Evolutionary conservation across 352 stramenopile species (phyloP).

Genomic region (Stramenopiles sp.): DNA sequence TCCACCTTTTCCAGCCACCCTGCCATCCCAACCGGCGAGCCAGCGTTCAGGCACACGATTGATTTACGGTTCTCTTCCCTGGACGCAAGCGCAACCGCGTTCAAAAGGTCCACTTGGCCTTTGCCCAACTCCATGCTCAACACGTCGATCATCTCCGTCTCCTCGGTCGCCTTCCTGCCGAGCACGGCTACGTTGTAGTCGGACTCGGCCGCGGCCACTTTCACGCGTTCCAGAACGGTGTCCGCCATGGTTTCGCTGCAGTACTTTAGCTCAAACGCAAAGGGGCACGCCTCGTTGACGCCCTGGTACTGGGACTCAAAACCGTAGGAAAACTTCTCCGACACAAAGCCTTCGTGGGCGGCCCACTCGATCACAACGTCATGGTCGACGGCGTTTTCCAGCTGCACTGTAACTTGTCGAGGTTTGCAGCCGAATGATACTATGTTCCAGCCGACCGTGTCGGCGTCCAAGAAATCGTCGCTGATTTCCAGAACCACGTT

Average conservation of each 20-base stretch:
- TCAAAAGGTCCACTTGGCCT: constrained; percentile 28
- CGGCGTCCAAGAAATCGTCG: constrained; percentile 2
- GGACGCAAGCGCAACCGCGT: constrained; percentile 23
- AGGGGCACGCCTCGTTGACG: neutral
- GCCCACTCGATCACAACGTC: constrained; percentile 15
- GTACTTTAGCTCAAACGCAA: neutral
- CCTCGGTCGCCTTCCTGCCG: constrained; percentile 22
- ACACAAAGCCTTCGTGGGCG: constrained; percentile 26
- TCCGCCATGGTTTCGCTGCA: neutral
- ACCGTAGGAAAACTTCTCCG: constrained; percentile 30
- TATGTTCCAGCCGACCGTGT: constrained; percentile 9
- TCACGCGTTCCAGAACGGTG: neutral
- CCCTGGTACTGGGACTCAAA: constrained; percentile 23
- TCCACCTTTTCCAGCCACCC: constrained; percentile 21
- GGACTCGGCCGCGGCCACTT: neutral
- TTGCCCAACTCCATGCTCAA: constrained; percentile 29
- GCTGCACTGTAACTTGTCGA: constrained; percentile 15
- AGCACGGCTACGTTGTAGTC: constrained; percentile 21
- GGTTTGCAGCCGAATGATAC: neutral
- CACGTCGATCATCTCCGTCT: constrained; percentile 28
- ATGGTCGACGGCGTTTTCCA: constrained; percentile 19
- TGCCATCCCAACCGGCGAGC: constrained; percentile 25
- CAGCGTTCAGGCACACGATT: constrained; percentile 24
- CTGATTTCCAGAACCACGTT: neutral
- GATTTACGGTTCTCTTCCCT: constrained; percentile 16